Evolutionary conservation across 176 grass and related monocot species (phyloP).

Genomic region (Aegilops speltoides): DNA sequence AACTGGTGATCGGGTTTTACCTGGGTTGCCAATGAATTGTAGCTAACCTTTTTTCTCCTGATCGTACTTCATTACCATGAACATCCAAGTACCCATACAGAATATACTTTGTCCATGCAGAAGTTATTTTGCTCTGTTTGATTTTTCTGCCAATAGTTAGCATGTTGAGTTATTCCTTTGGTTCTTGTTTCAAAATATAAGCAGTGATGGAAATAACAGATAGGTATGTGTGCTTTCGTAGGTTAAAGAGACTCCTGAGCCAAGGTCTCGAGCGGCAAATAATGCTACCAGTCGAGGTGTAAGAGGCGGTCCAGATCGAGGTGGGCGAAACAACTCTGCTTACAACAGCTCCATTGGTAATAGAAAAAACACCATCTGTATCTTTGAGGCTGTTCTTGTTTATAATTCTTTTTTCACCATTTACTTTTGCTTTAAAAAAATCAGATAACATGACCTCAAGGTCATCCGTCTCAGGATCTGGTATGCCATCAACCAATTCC

Average conservation of each 20-base stretch:
- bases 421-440: conserved; percentile 20
- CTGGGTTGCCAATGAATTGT: conserved; percentile 9
- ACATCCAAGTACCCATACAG: background rate
- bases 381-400: conserved; percentile 15
- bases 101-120: background rate
- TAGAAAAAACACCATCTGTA: conserved; percentile 2
- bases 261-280: conserved; percentile 67
- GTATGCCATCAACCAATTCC: conserved; percentile 42
- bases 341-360: conserved; percentile 68
- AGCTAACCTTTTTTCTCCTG: background rate
- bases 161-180: background rate
- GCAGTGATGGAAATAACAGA: conserved; percentile 24
- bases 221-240: conserved; percentile 36
- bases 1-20: background rate
- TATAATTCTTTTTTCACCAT: conserved; percentile 22
- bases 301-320: conserved; percentile 70
- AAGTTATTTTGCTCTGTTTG: background rate
- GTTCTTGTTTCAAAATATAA: conserved; percentile 6
- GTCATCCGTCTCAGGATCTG: conserved; percentile 55
- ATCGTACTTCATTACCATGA: background rate
- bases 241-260: conserved; percentile 73
- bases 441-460: conserved; percentile 46
- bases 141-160: background rate
- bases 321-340: conserved; percentile 46
- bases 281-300: conserved; percentile 54